Conservation (phyloP, 495 filamentous ascomycete species). For the Aspergillus cristatus region DNA sequence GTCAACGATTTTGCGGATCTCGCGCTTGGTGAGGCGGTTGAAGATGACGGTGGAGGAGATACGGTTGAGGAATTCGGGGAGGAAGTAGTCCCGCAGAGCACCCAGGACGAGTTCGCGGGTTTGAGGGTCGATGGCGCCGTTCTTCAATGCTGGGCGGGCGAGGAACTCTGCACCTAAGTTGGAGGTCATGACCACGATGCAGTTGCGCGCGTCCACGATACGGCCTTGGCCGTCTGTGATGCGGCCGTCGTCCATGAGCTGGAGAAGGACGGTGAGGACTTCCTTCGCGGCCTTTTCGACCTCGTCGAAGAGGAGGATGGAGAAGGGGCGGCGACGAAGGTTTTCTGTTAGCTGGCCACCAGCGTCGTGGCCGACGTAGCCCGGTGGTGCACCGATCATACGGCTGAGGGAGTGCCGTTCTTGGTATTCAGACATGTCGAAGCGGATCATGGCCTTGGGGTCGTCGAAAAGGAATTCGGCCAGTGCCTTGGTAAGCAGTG, state of each 20-base stretch:
- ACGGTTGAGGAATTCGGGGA: constrained; percentile 96
- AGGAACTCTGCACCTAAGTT: constrained; percentile 94
- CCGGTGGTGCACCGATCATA: constrained; percentile 96
- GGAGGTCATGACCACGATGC: constrained; percentile 98
- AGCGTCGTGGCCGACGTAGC: constrained; percentile 93
- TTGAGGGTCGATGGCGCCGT: constrained; percentile 80
- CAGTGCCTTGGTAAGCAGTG: constrained; percentile 87
- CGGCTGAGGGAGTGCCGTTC: constrained; percentile 92
- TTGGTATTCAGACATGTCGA: constrained; percentile 99
- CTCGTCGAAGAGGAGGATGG: constrained; percentile 95
- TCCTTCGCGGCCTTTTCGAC: constrained; percentile 98
- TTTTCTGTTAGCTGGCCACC: constrained; percentile 93
- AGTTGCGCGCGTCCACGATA: constrained; percentile 90
- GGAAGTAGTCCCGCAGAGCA: constrained; percentile 85
- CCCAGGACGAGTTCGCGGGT: constrained; percentile 84
- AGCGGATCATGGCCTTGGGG: constrained; percentile 93
- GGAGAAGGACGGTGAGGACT: constrained; percentile 88
- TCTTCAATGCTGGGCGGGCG: constrained; percentile 60
- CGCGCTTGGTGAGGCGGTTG: constrained; percentile 80
- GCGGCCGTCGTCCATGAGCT: constrained; percentile 97
- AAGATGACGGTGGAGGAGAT: constrained; percentile 95
- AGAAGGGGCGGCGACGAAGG: constrained; percentile 89
- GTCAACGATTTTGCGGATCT: constrained; percentile 95
- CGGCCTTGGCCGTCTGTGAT: constrained; percentile 97
- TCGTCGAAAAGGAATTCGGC: constrained; percentile 99